A percentile compares a stretch with the other conserved stretches of the same genome.
Evolutionary conservation across 345 rosid species (phyloP).

Genomic region (Orychophragmus violaceus): DNA sequence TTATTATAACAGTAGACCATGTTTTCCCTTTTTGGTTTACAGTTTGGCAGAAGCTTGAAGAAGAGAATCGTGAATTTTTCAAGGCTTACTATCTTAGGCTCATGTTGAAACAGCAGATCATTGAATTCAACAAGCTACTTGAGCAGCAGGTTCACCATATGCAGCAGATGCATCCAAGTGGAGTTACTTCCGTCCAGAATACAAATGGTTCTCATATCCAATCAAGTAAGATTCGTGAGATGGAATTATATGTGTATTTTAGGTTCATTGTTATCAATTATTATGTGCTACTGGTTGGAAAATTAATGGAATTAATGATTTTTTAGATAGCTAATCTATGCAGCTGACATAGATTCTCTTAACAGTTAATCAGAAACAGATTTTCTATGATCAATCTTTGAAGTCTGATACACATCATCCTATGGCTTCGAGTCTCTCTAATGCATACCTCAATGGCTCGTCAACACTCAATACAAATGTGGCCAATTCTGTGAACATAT

Average conservation of each 20-base stretch:
- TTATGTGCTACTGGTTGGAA: background rate
- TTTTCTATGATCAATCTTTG: conserved; percentile 39
- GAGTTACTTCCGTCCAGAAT: conserved; percentile 47
- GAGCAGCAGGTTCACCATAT: conserved; percentile 82
- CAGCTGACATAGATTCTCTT: conserved; percentile 18
- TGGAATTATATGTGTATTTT: background rate
- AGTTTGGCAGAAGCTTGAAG: conserved; percentile 99
- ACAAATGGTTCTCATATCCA: conserved; percentile 77
- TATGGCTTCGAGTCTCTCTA: conserved; percentile 43
- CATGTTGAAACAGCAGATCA: conserved; percentile 82
- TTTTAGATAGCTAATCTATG: background rate
- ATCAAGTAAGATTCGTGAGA: conserved; percentile 47
- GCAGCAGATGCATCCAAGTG: conserved; percentile 65
- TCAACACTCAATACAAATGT: conserved; percentile 50
- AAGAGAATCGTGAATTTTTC: conserved; percentile 90
- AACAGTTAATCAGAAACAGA: conserved; percentile 66
- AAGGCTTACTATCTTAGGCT: conserved; percentile 86
- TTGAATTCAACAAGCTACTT: conserved; percentile 90
- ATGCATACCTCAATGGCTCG: conserved; percentile 67
- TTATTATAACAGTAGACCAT: background rate
- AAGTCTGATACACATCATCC: conserved; percentile 61
- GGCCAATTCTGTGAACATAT: conserved; percentile 57
- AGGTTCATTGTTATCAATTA: background rate
- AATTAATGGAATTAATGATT: background rate
- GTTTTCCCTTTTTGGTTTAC: conserved; percentile 21